These are phyloP conservation scores for Parathielavia appendiculata DNA, from an alignment of 495 filamentous ascomycete species.

Conservation along the genomic window DNA sequence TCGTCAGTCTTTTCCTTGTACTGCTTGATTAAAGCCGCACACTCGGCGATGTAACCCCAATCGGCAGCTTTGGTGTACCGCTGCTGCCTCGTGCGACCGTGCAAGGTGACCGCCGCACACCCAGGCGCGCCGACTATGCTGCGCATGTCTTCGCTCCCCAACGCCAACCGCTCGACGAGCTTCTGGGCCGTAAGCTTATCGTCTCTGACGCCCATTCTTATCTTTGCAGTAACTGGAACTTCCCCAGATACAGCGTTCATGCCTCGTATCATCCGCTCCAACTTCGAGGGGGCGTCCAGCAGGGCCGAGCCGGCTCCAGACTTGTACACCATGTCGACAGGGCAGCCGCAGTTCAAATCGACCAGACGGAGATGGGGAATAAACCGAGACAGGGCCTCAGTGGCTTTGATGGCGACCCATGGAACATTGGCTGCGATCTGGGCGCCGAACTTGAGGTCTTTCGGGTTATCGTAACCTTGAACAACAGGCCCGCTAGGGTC, in stretches of 20 bases:
- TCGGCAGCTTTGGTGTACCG: conserved; percentile 84
- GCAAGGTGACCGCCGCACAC: conserved; percentile 87
- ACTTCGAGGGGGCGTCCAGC: conserved; percentile 71
- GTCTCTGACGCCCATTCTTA: conserved; percentile 85
- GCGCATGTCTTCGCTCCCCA: conserved; percentile 65
- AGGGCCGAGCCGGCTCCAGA: conserved; percentile 91
- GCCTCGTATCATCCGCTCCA: conserved; percentile 86
- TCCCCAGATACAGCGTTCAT: conserved; percentile 90
- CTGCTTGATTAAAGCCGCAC: conserved; percentile 73
- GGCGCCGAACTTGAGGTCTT: conserved; percentile 80
- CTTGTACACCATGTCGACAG: conserved; percentile 86
- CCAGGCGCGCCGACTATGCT: conserved; percentile 63
- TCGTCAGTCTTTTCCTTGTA: conserved; percentile 60
- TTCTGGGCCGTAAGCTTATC: conserved; percentile 72
- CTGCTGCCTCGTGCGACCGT: conserved; percentile 89
- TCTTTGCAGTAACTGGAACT: conserved; percentile 87
- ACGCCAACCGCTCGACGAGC: conserved; percentile 72
- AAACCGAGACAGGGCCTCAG: conserved; percentile 69
- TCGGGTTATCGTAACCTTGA: conserved; percentile 70
- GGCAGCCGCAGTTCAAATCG: conserved; percentile 94
- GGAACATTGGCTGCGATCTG: conserved; percentile 89
- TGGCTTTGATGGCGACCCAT: conserved; percentile 78
- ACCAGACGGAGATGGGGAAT: conserved; percentile 80
- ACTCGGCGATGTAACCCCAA: conserved; percentile 90
- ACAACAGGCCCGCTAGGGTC: conserved; percentile 46